Evolutionary conservation across 2,329 filamentous ascomycete genomes (phyloP).

Genomic region (Furcasterigmium sp.): DNA sequence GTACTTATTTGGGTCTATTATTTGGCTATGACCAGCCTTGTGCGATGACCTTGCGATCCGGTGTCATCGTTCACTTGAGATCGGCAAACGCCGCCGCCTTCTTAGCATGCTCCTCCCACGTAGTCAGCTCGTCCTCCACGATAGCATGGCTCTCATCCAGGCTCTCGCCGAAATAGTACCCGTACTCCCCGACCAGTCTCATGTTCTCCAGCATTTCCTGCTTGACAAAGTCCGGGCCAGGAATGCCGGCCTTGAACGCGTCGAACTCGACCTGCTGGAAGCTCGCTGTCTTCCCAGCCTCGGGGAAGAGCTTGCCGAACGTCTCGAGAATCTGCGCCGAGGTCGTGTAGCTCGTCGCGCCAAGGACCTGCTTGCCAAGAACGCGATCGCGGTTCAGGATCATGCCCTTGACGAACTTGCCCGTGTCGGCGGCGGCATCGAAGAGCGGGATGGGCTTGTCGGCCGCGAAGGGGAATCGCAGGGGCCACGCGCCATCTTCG

Average conservation of each 20-base stretch:
- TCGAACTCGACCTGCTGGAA: constrained; percentile 25
- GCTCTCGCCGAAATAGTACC: constrained; percentile 31
- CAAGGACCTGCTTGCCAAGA: constrained; percentile 26
- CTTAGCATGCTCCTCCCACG: constrained; percentile 31
- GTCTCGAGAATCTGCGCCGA: constrained; percentile 21
- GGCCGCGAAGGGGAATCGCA: constrained; percentile 23
- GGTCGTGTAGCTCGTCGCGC: constrained; percentile 29
- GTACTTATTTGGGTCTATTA: too few relatives aligned
- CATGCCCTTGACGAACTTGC: constrained; percentile 28
- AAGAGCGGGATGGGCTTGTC: constrained; percentile 25
- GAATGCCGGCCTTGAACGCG: constrained; percentile 14
- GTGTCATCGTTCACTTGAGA: too few relatives aligned
- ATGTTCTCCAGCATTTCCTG: constrained; percentile 37
- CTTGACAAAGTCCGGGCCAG: constrained; percentile 15
- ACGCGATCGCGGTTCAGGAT: constrained; percentile 13
- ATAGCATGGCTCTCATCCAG: constrained; percentile 24
- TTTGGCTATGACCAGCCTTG: too few relatives aligned
- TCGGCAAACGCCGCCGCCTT: constrained; percentile 24
- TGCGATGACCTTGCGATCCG: too few relatives aligned
- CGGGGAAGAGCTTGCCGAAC: constrained; percentile 22
- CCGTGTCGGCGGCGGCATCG: constrained; percentile 33
- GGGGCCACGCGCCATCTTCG: constrained; percentile 23
- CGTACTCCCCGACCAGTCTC: constrained; percentile 31
- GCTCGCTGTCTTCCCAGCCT: constrained; percentile 25
- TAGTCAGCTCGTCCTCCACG: constrained; percentile 28